Evolutionary conservation across 2,329 filamentous ascomycete genomes (phyloP).

Genomic region (Ophiocordyceps camponoti-saundersi): DNA sequence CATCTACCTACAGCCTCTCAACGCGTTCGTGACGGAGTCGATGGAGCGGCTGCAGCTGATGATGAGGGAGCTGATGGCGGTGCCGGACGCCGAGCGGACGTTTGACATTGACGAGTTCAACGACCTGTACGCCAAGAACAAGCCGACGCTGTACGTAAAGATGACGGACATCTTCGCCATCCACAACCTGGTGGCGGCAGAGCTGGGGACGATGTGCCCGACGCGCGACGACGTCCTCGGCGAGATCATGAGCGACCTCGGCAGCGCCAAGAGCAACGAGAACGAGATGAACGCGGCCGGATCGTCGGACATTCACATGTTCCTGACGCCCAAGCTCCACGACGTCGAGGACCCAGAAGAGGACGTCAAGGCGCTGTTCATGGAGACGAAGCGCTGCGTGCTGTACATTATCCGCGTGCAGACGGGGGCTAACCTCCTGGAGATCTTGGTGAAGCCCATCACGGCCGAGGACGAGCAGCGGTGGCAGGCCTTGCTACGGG

Average conservation of each 20-base stretch:
- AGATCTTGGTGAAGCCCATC: constrained; percentile 86
- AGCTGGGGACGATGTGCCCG: constrained; percentile 63
- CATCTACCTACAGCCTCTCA: constrained; percentile 86
- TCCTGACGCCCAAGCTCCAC: constrained; percentile 75
- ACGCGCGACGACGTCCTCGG: constrained; percentile 72
- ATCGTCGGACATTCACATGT: constrained; percentile 79
- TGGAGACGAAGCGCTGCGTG: constrained; percentile 95
- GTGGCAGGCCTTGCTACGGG: constrained; percentile 66
- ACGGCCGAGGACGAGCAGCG: constrained; percentile 73
- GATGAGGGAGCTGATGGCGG: constrained; percentile 60
- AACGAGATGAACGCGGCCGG: constrained; percentile 78
- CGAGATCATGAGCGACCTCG: constrained; percentile 84
- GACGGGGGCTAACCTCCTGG: constrained; percentile 77
- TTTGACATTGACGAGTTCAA: constrained; percentile 99
- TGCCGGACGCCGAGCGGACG: constrained; percentile 73
- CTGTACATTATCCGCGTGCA: constrained; percentile 97
- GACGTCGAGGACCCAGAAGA: constrained; percentile 87
- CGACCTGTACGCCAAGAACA: constrained; percentile 88
- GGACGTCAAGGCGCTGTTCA: constrained; percentile 81
- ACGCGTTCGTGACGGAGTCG: constrained; percentile 76
- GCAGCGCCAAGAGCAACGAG: constrained; percentile 92
- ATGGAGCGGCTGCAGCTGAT: constrained; percentile 64
- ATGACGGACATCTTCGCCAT: constrained; percentile 95
- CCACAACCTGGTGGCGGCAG: constrained; percentile 69
- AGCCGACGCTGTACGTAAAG: constrained; percentile 98